Evolutionary conservation across 352 stramenopile species (phyloP), one percentile per base, ranked within the genome.

Genomic region (Globisporangium cylindrosporum): DNA sequence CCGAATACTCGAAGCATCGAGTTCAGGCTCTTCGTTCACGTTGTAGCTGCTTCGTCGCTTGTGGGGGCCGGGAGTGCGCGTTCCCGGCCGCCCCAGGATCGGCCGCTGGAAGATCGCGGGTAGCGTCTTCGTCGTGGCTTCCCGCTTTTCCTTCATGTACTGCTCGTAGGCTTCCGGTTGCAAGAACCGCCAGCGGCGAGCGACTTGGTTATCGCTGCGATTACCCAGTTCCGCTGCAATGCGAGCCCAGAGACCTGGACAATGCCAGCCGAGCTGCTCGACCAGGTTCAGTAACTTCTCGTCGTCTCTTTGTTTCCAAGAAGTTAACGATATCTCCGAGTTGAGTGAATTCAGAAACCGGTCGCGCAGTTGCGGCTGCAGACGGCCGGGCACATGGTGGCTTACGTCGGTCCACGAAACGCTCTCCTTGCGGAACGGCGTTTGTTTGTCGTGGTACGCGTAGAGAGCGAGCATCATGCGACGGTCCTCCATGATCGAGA

Each of bases 281-380:
- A 91, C 76, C 36, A 61, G 67, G 0, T 58, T 57, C 4, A 82
- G 60, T 34, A 93, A 74, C 0, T 77, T 67, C 20, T 65, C 64
- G 63, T 93, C 85, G 51, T 92, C 83, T 7, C 77, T 62, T 22
- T 76, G 77, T 0, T 80, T 85, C 74, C 85, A 93, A 22, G 79
- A 74, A 14, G 73, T 73, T 66, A 87, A 88, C 38, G 79, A 87
- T 14, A 93, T 70, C 22, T 88, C 80, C 10, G 83, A 80, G 59
- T 91, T 91, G 18, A 93, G 66, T 41, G 80, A 89, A 69, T 88
- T 93, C 27, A 81, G 36, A 62, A 86, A 93, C 12, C 83, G 83
- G 32, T 93, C 85, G 15, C 85, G 81, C 49, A 92, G 55, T 14
- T 75, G 77, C 51, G 85, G 80, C 43, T 82, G 73, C 9, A 76